Evolutionary conservation across 2,329 filamentous ascomycete genomes (phyloP).

Genomic region (Venturia effusa): DNA sequence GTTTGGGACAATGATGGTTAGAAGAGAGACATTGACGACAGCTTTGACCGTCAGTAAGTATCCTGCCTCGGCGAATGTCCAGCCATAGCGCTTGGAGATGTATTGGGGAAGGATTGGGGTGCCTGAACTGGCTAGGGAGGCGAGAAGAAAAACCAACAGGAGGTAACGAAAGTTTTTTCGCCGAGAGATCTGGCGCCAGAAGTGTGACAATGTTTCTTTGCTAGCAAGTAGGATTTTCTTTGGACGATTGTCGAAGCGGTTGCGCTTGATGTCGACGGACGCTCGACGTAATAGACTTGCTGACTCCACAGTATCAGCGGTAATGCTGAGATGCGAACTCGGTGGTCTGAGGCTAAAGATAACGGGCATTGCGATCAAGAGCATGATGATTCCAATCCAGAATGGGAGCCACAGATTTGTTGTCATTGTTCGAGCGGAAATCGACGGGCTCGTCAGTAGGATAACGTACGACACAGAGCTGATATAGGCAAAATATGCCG

Average conservation of each 20-base stretch:
- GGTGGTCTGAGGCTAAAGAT: background rate
- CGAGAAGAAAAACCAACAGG: slow-evolving; percentile 24
- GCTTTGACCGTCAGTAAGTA: slow-evolving; percentile 28
- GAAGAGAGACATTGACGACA: slow-evolving; percentile 24
- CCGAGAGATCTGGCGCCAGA: background rate
- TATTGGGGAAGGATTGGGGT: slow-evolving; percentile 28
- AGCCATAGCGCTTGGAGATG: slow-evolving; percentile 28
- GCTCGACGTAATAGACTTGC: background rate
- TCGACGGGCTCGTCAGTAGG: slow-evolving; percentile 22
- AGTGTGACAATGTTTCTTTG: background rate
- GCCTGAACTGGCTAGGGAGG: slow-evolving; percentile 27
- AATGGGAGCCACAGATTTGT: slow-evolving; percentile 26
- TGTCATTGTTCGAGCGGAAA: slow-evolving; percentile 25
- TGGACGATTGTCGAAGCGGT: background rate
- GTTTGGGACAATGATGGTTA: slow-evolving; percentile 22
- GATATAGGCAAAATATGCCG: slow-evolving; percentile 14
- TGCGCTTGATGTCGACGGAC: background rate
- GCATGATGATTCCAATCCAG: slow-evolving; percentile 21
- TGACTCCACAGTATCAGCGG: background rate
- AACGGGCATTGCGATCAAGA: slow-evolving; percentile 1
- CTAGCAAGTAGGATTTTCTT: background rate
- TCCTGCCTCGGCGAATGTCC: slow-evolving; percentile 26
- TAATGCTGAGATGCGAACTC: background rate
- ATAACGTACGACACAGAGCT: slow-evolving; percentile 22
- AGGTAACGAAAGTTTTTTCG: slow-evolving; percentile 23